A percentile compares a stretch with the other conserved stretches of the same genome.
phyloP scores from a whole-genome alignment of 495 filamentous ascomycete genomes.

The Penicillium dipodomyicola region DNA sequence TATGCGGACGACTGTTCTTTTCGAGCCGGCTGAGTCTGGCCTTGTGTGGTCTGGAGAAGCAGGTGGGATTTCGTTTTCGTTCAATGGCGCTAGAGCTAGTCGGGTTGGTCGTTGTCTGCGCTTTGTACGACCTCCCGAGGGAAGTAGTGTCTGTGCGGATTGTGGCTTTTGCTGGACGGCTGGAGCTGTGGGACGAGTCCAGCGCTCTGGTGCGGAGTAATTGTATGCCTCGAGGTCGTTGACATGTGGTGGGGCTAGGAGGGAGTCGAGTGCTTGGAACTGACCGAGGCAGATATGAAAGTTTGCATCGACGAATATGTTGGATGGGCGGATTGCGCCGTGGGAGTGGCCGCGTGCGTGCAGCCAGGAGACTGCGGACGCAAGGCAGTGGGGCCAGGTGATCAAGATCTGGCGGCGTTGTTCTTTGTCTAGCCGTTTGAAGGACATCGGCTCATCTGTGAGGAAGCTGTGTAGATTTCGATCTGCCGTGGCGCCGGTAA shows the following conservation, averaged over 20 bases:
- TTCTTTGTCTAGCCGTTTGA: slow-evolving; percentile 71
- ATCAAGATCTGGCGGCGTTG: slow-evolving; percentile 67
- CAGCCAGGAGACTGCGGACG: slow-evolving; percentile 71
- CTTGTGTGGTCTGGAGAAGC: slow-evolving; percentile 25
- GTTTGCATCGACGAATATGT: slow-evolving; percentile 68
- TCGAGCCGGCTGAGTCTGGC: slow-evolving; percentile 38
- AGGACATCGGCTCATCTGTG: slow-evolving; percentile 58
- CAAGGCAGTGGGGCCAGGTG: slow-evolving; percentile 86
- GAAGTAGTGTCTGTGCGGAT: slow-evolving; percentile 30
- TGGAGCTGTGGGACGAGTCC: slow-evolving; percentile 42
- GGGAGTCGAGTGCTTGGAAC: slow-evolving; percentile 60
- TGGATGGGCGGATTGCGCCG: slow-evolving; percentile 79
- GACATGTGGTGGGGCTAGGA: slow-evolving; percentile 50
- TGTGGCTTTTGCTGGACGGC: slow-evolving; percentile 5
- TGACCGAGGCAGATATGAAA: slow-evolving; percentile 74
- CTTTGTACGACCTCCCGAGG: slow-evolving; percentile 50
- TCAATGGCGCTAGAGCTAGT: slow-evolving; percentile 24
- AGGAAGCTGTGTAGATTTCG: slow-evolving; percentile 77
- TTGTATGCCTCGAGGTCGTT: slow-evolving; percentile 81
- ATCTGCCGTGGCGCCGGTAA: slow-evolving; percentile 66
- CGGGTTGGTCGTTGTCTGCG: slow-evolving; percentile 29
- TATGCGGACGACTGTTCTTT: slow-evolving; percentile 42
- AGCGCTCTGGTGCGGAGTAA: slow-evolving; percentile 82
- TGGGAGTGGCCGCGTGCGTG: slow-evolving; percentile 73
- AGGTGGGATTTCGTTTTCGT: slow-evolving; percentile 24